phyloP scores from a whole-genome alignment of 345 rosid genomes.

The Lepidium africanum region DNA sequence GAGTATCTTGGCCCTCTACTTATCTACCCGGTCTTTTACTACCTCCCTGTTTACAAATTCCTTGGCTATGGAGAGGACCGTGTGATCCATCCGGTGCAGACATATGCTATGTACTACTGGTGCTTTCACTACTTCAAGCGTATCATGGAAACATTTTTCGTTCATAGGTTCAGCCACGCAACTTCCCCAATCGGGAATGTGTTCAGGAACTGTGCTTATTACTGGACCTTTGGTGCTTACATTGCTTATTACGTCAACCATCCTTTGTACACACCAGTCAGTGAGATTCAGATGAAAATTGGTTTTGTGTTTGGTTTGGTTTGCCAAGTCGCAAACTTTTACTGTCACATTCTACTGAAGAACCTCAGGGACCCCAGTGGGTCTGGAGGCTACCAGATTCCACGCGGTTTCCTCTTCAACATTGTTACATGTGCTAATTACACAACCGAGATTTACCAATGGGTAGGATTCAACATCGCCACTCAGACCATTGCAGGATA shows the following conservation, averaged over 20 bases:
- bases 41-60: conserved; percentile 67
- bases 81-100: conserved; percentile 76
- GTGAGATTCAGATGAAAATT: conserved; percentile 87
- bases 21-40: conserved; percentile 84
- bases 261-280: conserved; percentile 85
- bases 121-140: conserved; percentile 95
- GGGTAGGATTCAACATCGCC: conserved; percentile 95
- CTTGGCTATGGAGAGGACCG: conserved; percentile 63
- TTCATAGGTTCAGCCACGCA: conserved; percentile 91
- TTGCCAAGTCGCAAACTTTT: conserved; percentile 76
- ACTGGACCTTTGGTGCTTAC: conserved; percentile 84
- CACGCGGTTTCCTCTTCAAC: conserved; percentile 85
- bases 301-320: conserved; percentile 84
- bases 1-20: conserved; percentile 91
- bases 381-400: conserved; percentile 87
- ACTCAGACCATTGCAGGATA: conserved; percentile 93
- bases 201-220: conserved; percentile 89
- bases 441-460: conserved; percentile 94
- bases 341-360: conserved; percentile 80
- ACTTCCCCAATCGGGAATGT: conserved; percentile 90
- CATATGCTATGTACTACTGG: conserved; percentile 91
- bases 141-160: conserved; percentile 88
- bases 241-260: conserved; percentile 94
- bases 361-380: conserved; percentile 69
- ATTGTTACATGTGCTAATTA: conserved; percentile 97